These are phyloP conservation scores for Colletotrichum tropicale DNA, from an alignment of 2,329 filamentous ascomycete genomes.

Conservation along the genomic window DNA sequence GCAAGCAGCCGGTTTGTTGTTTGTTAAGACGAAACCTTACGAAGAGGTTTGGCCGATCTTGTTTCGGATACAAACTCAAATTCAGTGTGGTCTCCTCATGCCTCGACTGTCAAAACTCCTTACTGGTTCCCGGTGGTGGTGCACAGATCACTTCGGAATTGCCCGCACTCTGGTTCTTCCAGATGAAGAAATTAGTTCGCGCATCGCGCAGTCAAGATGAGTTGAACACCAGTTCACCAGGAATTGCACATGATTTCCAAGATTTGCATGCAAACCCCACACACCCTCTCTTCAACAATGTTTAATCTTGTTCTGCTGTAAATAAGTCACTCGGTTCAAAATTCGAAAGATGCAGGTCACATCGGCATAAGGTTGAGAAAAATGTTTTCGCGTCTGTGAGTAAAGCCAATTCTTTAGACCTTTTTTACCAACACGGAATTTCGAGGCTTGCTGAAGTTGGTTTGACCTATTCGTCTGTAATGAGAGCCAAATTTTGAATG, in stretches of 20 bases:
- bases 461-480: constrained; percentile 13
- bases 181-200: not conserved
- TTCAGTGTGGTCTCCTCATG: not conserved
- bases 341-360: not conserved
- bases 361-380: too few species aligned
- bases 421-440: too few species aligned
- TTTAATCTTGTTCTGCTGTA: not conserved
- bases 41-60: not conserved
- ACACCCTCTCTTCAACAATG: not conserved
- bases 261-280: too few species aligned
- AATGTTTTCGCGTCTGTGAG: too few species aligned
- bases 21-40: not conserved
- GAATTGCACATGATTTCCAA: not conserved
- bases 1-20: not conserved
- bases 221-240: not conserved
- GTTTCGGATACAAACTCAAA: not conserved
- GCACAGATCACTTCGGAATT: not conserved
- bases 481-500: constrained; percentile 57
- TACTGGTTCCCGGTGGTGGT: not conserved
- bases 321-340: not conserved
- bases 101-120: not conserved
- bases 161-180: not conserved
- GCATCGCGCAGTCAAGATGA: not conserved
- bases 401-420: too few species aligned
- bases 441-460: too few species aligned